phyloP scores from a whole-genome alignment of 257 asterid genomes.

The Orobanche coerulescens region DNA sequence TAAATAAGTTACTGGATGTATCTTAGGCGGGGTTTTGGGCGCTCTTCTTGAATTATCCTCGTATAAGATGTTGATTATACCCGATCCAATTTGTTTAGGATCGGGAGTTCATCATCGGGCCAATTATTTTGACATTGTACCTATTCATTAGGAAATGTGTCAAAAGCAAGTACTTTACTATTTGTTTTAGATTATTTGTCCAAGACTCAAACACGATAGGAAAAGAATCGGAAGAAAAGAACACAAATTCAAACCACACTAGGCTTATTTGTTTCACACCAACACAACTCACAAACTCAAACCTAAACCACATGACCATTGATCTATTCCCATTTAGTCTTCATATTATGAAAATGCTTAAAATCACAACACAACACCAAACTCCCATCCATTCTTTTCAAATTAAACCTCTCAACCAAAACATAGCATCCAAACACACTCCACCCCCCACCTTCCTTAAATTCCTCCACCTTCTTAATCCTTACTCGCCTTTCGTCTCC shows the following conservation, averaged over 20 bases:
- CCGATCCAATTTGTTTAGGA: too few relatives aligned
- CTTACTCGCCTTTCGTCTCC: conserved; percentile 25
- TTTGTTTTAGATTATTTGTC: too few relatives aligned
- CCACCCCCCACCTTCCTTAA: conserved; percentile 23
- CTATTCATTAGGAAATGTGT: too few relatives aligned
- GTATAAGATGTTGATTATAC: too few relatives aligned
- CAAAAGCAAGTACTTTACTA: too few relatives aligned
- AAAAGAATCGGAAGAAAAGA: background rate
- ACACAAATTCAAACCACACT: background rate
- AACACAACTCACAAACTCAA: background rate
- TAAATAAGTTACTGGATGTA: too few relatives aligned
- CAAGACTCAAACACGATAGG: too few relatives aligned
- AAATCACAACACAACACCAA: conserved; percentile 37
- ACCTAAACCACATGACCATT: too few relatives aligned
- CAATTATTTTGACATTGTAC: too few relatives aligned
- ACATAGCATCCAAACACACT: conserved; percentile 41
- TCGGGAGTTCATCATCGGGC: too few relatives aligned
- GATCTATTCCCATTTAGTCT: conserved; percentile 41
- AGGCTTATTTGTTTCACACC: background rate
- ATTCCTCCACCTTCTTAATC: conserved; percentile 29
- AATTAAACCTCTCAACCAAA: conserved; percentile 53
- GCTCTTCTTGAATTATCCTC: too few relatives aligned
- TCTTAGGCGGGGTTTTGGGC: too few relatives aligned
- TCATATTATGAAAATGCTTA: conserved; percentile 38
- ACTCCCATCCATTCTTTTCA: conserved; percentile 51